A percentile compares a stretch with the other conserved stretches of the same genome.
These are phyloP conservation scores for Colletotrichum limetticola DNA, from an alignment of 2,329 filamentous ascomycete species.

Conservation along the genomic window DNA sequence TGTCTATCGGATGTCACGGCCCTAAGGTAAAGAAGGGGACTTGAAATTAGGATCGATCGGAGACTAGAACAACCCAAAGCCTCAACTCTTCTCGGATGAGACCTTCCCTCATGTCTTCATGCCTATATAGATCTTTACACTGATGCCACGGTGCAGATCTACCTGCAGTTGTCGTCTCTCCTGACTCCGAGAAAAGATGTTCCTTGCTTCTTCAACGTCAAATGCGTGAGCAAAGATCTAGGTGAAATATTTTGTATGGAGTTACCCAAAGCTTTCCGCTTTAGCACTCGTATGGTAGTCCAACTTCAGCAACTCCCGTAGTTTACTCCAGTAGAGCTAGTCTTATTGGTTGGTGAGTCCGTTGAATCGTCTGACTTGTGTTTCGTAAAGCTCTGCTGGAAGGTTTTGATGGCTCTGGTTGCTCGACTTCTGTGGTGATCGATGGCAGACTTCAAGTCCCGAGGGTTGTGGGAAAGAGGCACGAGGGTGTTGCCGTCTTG, in stretches of 20 bases:
- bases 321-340: neutral
- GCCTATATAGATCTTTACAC: rapidly evolving
- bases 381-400: conserved; percentile 9
- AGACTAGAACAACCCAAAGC: neutral
- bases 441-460: conserved; percentile 5
- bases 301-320: neutral
- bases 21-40: neutral
- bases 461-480: neutral
- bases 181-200: too few relatives aligned
- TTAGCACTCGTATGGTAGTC: too few relatives aligned
- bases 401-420: neutral
- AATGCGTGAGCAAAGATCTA: neutral
- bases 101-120: neutral
- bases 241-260: neutral
- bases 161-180: too few relatives aligned
- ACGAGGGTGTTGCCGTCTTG: conserved; percentile 18
- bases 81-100: neutral
- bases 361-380: neutral
- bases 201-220: neutral
- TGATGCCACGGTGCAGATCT: too few relatives aligned
- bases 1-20: neutral
- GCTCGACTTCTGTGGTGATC: conserved; percentile 19
- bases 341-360: neutral
- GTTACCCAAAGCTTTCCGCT: neutral
- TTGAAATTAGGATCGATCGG: neutral